Evolutionary conservation across 2,329 filamentous ascomycete genomes (phyloP).

Genomic region (Ascomycota sp.): DNA sequence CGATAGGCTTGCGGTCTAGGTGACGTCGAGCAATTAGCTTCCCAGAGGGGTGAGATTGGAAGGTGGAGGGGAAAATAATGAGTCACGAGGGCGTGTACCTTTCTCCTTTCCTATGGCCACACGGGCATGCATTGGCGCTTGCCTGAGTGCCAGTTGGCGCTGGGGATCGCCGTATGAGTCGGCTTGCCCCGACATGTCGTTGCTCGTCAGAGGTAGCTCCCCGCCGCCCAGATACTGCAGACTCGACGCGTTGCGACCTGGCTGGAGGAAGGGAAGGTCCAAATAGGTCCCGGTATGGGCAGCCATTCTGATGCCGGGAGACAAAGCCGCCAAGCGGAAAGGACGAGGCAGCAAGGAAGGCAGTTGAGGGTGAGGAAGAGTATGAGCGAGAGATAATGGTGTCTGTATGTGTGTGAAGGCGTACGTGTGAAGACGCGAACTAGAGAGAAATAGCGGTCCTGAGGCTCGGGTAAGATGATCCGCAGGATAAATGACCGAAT

Average conservation of each 20-base stretch:
- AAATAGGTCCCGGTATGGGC: conserved; percentile 2
- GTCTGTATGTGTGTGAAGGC: background rate
- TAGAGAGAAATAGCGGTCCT: background rate
- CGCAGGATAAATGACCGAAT: conserved; percentile 1
- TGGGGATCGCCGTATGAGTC: conserved; percentile 5
- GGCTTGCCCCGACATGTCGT: conserved; percentile 3
- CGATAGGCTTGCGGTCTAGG: conserved; percentile 63
- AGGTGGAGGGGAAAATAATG: too few relatives aligned
- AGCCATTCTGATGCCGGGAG: conserved; percentile 3
- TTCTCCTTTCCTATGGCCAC: conserved; percentile 58
- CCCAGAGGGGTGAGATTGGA: too few relatives aligned
- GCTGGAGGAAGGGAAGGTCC: conserved; percentile 4
- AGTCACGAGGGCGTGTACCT: conserved; percentile 27
- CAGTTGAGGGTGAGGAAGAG: too few relatives aligned
- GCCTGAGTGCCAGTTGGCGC: conserved; percentile 5
- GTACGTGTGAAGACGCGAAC: background rate
- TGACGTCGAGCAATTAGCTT: background rate
- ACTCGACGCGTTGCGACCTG: conserved; percentile 1
- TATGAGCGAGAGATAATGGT: background rate
- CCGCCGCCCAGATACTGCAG: conserved; percentile 3
- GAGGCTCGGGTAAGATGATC: background rate
- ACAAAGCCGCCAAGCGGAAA: too few relatives aligned
- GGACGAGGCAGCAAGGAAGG: too few relatives aligned
- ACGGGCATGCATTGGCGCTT: conserved; percentile 27
- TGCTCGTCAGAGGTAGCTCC: conserved; percentile 3